A percentile compares a stretch with the other conserved stretches of the same genome.
Evolutionary conservation across 345 rosid species (phyloP).

Genomic region (Eucalyptus paniculata): DNA sequence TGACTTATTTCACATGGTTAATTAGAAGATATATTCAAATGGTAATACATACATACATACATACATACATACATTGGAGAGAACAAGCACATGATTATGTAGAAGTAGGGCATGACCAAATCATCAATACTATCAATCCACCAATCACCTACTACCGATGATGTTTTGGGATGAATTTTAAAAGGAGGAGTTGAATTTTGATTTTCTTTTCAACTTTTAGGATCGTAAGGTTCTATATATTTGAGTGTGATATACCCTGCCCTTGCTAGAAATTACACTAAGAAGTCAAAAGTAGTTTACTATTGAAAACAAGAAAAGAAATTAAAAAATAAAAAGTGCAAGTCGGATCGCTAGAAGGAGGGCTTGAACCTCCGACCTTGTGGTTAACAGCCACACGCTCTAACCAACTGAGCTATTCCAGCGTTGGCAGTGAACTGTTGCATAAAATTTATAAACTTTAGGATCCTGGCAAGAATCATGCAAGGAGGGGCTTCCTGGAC

Average conservation of each 20-base stretch:
- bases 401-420: constrained; percentile 56
- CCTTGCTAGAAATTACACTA: neutral
- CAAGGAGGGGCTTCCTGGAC: neutral
- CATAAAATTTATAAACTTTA: accelerated
- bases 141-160: neutral
- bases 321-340: neutral
- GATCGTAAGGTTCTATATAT: neutral
- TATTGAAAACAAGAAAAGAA: neutral
- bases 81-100: neutral
- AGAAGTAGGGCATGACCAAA: neutral
- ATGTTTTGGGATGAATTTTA: neutral
- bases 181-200: neutral
- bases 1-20: neutral
- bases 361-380: constrained; percentile 63
- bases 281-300: neutral
- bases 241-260: neutral
- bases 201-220: neutral
- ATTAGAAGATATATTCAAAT: neutral
- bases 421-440: accelerated
- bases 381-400: constrained; percentile 71
- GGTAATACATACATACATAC: too few species aligned
- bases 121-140: neutral
- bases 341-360: constrained; percentile 26
- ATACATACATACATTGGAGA: neutral
- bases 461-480: neutral